Evolutionary conservation across 2,329 filamentous ascomycete genomes (phyloP).

Genomic region (Apiospora marii): DNA sequence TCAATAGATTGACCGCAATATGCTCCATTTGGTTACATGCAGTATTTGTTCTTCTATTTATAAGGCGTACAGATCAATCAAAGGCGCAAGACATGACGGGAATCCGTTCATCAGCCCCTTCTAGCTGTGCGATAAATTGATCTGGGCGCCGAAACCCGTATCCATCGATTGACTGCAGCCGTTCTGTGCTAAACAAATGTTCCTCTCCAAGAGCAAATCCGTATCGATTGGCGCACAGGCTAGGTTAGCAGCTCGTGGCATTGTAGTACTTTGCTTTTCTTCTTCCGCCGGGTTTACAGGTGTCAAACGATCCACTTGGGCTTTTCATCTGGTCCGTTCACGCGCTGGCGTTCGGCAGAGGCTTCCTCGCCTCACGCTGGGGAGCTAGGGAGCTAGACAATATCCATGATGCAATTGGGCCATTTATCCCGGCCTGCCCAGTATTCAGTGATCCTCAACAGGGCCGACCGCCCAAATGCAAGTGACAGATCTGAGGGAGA

Average conservation of each 20-base stretch:
- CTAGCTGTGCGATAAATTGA: background rate
- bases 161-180: background rate
- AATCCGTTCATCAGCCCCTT: background rate
- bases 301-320: conserved; percentile 8
- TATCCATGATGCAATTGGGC: background rate
- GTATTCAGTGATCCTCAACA: conserved; percentile 10
- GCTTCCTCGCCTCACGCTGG: background rate
- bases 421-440: background rate
- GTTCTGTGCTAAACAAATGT: background rate
- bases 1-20: background rate
- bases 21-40: background rate
- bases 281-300: background rate
- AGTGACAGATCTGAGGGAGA: conserved; percentile 1
- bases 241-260: background rate
- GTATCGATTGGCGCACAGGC: conserved; percentile 4
- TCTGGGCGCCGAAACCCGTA: background rate
- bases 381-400: background rate
- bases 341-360: conserved; percentile 12
- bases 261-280: background rate
- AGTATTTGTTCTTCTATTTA: background rate
- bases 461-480: background rate
- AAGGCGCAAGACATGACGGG: background rate
- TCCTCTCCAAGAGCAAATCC: background rate
- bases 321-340: conserved; percentile 9
- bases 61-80: background rate